Percentiles rank a stretch among this genome's conserved stretches.
phyloP scores from a whole-genome alignment of 2,329 filamentous ascomycete species.

The Salinomyces thailandicus region DNA sequence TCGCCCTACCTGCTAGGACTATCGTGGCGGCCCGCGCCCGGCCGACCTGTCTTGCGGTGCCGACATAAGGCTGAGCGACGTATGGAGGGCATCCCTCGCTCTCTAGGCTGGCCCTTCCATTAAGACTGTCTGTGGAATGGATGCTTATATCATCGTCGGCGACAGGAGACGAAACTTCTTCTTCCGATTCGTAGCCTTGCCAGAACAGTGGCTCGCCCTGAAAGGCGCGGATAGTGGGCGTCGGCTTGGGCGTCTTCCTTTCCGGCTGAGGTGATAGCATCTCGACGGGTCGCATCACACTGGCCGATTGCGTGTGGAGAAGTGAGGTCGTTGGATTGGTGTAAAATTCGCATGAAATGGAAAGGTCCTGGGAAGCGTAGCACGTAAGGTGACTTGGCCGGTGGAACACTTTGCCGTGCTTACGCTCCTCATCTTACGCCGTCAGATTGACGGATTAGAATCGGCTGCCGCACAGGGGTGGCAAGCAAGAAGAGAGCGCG shows the following conservation, averaged over 20 bases:
- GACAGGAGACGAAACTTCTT: constrained; percentile 21
- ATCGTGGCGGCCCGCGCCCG: constrained; percentile 20
- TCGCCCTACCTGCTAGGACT: constrained; percentile 19
- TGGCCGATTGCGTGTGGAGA: not conserved
- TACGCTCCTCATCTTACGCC: no score
- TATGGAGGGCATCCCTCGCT: constrained; percentile 9
- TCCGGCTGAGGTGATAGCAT: constrained; percentile 4
- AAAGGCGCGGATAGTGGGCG: constrained; percentile 4
- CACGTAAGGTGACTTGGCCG: constrained; percentile 1
- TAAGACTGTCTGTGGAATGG: constrained; percentile 11
- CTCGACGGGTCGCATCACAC: constrained; percentile 1
- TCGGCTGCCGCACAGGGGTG: constrained; percentile 6
- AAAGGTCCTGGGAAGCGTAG: constrained; percentile 10
- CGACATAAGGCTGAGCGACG: constrained; percentile 12
- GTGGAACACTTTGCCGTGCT: not conserved
- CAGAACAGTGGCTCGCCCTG: constrained; percentile 6
- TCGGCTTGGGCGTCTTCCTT: constrained; percentile 4
- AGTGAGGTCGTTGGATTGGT: no score
- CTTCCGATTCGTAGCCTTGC: constrained; percentile 21
- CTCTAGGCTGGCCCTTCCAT: not conserved
- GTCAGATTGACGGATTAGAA: constrained; percentile 1
- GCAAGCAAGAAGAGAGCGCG: constrained; percentile 7
- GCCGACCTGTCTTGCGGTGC: constrained; percentile 16
- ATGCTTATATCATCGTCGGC: constrained; percentile 14
- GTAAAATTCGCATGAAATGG: no score